Conservation (phyloP, 768 basidiomycete genomes). For the Saitozyma sp. region DNA sequence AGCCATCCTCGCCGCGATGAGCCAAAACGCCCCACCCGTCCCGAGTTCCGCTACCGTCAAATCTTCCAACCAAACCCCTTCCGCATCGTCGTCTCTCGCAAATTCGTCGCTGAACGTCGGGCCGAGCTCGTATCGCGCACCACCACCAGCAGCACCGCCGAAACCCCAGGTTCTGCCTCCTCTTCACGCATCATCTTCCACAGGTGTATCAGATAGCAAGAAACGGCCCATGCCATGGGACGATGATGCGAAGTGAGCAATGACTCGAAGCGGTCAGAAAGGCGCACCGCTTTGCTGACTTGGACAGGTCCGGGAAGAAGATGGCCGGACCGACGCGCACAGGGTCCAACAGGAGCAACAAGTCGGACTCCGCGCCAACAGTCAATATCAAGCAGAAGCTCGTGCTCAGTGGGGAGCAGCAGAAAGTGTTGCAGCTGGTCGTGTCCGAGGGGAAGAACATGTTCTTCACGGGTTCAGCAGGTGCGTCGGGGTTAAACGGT, state of each 20-base stretch:
- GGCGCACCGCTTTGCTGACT: not conserved
- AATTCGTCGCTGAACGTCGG: not conserved
- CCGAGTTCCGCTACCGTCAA: slow-evolving; percentile 11
- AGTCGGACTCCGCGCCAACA: slow-evolving; percentile 14
- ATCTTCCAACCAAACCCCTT: not conserved
- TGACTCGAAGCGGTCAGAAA: not conserved
- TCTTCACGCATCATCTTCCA: slow-evolving; percentile 7
- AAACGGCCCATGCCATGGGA: slow-evolving; percentile 45
- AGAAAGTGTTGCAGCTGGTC: slow-evolving; percentile 75
- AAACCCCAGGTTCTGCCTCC: slow-evolving; percentile 11
- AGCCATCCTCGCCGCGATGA: slow-evolving; percentile 41
- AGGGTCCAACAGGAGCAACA: slow-evolving; percentile 17
- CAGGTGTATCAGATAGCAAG: slow-evolving; percentile 1
- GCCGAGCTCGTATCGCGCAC: not conserved
- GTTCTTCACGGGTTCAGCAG: slow-evolving; percentile 97
- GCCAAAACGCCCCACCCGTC: slow-evolving; percentile 1
- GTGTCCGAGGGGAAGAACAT: slow-evolving; percentile 66
- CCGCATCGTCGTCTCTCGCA: not conserved
- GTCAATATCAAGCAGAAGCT: slow-evolving; percentile 57
- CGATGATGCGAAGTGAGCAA: slow-evolving; percentile 28
- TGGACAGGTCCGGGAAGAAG: slow-evolving; percentile 18
- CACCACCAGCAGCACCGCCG: not conserved
- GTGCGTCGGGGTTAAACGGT: slow-evolving; percentile 57
- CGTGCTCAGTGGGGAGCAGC: slow-evolving; percentile 81
- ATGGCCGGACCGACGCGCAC: slow-evolving; percentile 2